Percentiles rank a stretch among this genome's conserved stretches.
phyloP scores from a whole-genome alignment of 2,329 filamentous ascomycete genomes.

The Alternaria ventricosa region DNA sequence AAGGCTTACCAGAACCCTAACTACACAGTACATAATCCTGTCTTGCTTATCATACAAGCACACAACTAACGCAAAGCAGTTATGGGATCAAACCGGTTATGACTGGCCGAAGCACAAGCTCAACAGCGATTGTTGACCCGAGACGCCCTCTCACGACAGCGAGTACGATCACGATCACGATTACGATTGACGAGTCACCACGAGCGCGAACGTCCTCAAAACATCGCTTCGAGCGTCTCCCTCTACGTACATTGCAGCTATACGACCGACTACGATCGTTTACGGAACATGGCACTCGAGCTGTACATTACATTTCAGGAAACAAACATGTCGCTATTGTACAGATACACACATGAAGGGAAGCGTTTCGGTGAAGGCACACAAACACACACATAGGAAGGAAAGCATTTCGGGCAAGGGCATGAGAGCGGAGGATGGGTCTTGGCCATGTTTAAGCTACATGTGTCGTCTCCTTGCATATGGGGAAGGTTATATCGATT shows the following conservation, averaged over 20 bases:
- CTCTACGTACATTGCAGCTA: neutral
- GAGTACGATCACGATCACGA: neutral
- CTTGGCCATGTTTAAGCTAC: slow-evolving; percentile 3
- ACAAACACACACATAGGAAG: neutral
- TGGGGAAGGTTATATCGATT: slow-evolving; percentile 1
- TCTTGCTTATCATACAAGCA: neutral
- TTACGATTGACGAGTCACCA: neutral
- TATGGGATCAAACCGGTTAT: slow-evolving; percentile 44
- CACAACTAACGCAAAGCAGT: slow-evolving; percentile 22
- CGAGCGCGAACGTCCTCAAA: neutral
- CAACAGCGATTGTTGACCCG: slow-evolving; percentile 48
- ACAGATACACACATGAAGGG: neutral
- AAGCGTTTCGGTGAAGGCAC: neutral
- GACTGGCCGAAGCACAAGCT: slow-evolving; percentile 54
- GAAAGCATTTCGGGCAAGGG: neutral
- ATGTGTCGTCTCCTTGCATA: slow-evolving; percentile 10
- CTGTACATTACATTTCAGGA: neutral
- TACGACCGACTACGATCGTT: neutral
- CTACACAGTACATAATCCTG: slow-evolving; percentile 52
- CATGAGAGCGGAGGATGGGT: neutral
- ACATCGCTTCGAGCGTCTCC: neutral
- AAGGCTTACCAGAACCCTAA: slow-evolving; percentile 59
- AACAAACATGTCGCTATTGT: neutral
- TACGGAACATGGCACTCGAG: neutral
- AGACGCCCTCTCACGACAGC: neutral